Evolutionary conservation across 2,329 filamentous ascomycete genomes (phyloP), one percentile per base, ranked within the genome.

Genomic region (Biscogniauxia sp.): DNA sequence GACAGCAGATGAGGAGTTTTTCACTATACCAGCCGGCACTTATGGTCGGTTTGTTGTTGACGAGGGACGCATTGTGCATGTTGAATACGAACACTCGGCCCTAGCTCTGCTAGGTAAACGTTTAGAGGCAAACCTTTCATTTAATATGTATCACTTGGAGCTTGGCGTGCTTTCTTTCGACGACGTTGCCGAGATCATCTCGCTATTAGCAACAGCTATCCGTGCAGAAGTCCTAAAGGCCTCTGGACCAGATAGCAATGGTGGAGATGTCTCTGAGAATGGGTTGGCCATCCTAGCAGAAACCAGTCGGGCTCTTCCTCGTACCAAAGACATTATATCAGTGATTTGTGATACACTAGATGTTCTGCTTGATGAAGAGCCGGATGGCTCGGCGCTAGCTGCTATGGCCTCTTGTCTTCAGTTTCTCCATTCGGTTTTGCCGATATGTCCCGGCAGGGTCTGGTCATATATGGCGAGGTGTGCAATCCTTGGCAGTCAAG

Each of bases 391-490:
- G 51, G 84, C 87, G 41, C 81, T 96, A 26, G 81, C 88, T 1
- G 83, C 93, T 54, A 74, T 88, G 59, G 79, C 80, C 11, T 86
- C 90, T 23, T 96, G 92, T 72, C 77, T 93, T 20, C 88, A 92
- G 57, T 97, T 98, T 69, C 79, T 96, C 45, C 84, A 90, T 66
- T 86, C 89, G 2, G 78, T 96, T 19, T 76, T 95, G 25, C 81
- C 83, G 68, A 90, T 84, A n/a, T 86, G 89, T 56, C 94, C 95
- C 0, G 90, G 90, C 59, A 84, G 93, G 61, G 88, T 97, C 5
- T 98, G 95, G 93, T 93, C 94, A 3, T 91, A 94, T 73, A 83
- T 99, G 69, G 87, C 89, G 3, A 87, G 92, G 60, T 96, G 92
- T 73, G 87, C 88, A 64, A 79, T 99, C 19, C 81, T 99, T 53